phyloP scores from a whole-genome alignment of 2,329 filamentous ascomycete genomes.

The Apiospora hydei region DNA sequence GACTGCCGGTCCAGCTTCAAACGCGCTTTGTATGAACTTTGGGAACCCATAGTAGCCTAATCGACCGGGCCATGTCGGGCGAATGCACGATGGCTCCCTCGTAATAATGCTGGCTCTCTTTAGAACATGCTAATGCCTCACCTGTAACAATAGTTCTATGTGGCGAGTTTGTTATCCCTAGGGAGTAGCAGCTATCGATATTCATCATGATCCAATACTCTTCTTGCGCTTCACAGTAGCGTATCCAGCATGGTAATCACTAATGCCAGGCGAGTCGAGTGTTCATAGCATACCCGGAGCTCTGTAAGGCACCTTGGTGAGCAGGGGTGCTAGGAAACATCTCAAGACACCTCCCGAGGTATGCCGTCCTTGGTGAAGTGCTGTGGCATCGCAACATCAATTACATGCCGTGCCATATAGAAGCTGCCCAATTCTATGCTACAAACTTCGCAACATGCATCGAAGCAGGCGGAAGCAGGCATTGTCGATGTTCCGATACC shows the following conservation, averaged over 20 bases:
- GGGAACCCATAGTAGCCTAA: background rate
- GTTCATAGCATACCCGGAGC: background rate
- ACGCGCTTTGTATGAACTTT: background rate
- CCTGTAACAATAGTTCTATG: background rate
- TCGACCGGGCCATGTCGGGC: background rate
- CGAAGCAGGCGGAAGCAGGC: background rate
- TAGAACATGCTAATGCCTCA: background rate
- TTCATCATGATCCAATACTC: background rate
- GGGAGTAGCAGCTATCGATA: background rate
- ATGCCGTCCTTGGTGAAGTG: no score
- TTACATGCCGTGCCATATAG: background rate
- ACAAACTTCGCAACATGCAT: background rate
- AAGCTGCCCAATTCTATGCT: background rate
- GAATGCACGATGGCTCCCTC: background rate
- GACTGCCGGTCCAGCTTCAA: background rate
- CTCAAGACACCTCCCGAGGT: background rate
- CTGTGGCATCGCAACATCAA: background rate
- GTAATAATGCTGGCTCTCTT: background rate
- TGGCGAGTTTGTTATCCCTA: background rate
- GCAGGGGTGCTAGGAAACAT: background rate
- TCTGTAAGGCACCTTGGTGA: background rate
- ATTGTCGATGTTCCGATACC: background rate
- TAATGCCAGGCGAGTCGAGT: background rate
- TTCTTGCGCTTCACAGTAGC: background rate
- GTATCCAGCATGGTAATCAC: background rate